Conservation (phyloP, 164 flowering plant species). For the Nymphaea colorata region DNA sequence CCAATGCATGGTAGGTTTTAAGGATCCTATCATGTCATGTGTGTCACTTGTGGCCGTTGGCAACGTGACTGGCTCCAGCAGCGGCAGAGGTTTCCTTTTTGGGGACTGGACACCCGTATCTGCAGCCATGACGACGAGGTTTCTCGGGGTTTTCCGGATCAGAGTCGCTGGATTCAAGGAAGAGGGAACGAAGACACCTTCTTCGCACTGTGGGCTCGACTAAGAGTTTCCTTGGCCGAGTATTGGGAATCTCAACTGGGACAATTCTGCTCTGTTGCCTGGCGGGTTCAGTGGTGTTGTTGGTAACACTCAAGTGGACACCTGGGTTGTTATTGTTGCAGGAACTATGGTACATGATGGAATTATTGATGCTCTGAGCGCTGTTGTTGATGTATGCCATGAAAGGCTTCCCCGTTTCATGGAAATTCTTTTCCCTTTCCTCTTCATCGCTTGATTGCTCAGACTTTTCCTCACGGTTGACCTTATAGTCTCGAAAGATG, state of each 20-base stretch:
- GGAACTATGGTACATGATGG: conserved; percentile 36
- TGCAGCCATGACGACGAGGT: conserved; percentile 80
- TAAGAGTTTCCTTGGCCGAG: conserved; percentile 17
- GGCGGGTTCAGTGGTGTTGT: background rate
- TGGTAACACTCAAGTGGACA: conserved; percentile 20
- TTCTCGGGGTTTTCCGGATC: conserved; percentile 59
- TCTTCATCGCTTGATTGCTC: conserved; percentile 27
- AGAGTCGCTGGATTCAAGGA: conserved; percentile 70
- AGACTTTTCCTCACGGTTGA: conserved; percentile 34
- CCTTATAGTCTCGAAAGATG: conserved; percentile 50
- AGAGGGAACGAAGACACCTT: conserved; percentile 67
- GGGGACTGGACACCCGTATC: conserved; percentile 10
- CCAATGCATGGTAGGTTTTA: too few species aligned
- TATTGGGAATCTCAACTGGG: background rate
- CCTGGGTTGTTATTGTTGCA: conserved; percentile 52
- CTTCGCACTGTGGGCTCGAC: conserved; percentile 43
- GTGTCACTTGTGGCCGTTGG: background rate
- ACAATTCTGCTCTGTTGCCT: background rate
- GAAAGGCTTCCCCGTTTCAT: background rate
- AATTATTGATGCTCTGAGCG: conserved; percentile 60
- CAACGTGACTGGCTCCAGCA: background rate
- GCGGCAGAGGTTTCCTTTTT: background rate
- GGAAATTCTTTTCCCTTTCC: conserved; percentile 17
- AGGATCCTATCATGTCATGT: too few species aligned
- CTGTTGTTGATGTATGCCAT: conserved; percentile 52